A percentile compares a stretch with the other conserved stretches of the same genome.
Evolutionary conservation across 164 flowering plant genomes (phyloP).

Genomic region (Houttuynia cordata): DNA sequence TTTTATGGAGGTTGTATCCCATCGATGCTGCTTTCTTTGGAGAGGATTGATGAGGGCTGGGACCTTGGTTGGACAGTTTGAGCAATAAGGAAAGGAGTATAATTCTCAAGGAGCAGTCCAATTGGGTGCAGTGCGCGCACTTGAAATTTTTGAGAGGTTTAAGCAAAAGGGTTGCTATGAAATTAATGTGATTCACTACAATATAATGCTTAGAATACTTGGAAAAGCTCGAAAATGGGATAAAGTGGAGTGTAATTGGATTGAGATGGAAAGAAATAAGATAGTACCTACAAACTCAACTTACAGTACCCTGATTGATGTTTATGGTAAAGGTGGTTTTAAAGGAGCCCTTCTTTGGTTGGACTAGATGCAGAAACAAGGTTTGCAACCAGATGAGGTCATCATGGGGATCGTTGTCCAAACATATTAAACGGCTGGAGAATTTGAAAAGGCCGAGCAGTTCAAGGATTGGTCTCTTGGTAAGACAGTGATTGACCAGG

Average conservation of each 20-base stretch:
- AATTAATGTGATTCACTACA: conserved; percentile 87
- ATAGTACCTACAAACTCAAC: conserved; percentile 64
- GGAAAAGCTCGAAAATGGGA: conserved; percentile 67
- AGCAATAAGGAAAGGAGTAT: conserved; percentile 75
- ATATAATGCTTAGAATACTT: conserved; percentile 71
- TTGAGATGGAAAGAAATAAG: conserved; percentile 43
- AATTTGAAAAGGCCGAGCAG: conserved; percentile 64
- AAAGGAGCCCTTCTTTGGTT: conserved; percentile 64
- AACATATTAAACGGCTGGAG: conserved; percentile 65
- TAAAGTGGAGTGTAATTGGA: conserved; percentile 44
- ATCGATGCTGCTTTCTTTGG: conserved; percentile 55
- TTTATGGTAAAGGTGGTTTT: conserved; percentile 77
- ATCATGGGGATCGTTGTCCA: conserved; percentile 82
- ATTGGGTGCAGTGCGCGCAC: conserved; percentile 70
- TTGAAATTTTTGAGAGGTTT: conserved; percentile 84
- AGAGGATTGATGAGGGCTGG: conserved; percentile 48
- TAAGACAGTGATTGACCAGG: conserved; percentile 11
- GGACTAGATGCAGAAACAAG: conserved; percentile 48
- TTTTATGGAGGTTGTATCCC: conserved; percentile 69
- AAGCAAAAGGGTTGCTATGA: conserved; percentile 70
- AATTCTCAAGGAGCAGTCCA: conserved; percentile 78
- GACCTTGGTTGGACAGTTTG: conserved; percentile 61
- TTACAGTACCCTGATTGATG: conserved; percentile 83
- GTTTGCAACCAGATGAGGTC: conserved; percentile 85
- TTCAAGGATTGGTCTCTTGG: conserved; percentile 58